Conservation (phyloP, 257 asterid genomes). For the Solanum sitiens region DNA sequence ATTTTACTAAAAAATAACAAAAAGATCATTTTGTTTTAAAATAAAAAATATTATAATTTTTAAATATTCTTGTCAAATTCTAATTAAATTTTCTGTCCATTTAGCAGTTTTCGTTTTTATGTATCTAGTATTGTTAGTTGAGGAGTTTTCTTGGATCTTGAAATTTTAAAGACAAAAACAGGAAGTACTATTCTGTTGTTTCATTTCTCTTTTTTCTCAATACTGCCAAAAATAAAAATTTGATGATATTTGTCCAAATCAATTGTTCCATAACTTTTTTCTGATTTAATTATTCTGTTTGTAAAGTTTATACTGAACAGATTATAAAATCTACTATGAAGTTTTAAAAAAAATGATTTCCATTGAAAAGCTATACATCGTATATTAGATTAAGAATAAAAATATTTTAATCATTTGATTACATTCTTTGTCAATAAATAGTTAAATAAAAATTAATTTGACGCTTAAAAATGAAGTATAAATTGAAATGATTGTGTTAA, state of each 20-base stretch:
- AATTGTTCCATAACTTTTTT: neutral
- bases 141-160: neutral
- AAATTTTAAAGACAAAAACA: neutral
- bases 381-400: neutral
- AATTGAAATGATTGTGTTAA: neutral
- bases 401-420: neutral
- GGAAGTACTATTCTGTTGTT: neutral
- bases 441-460: neutral
- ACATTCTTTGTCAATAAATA: neutral
- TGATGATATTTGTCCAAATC: neutral
- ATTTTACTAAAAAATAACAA: too few relatives aligned
- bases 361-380: neutral
- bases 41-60: too few relatives aligned
- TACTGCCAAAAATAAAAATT: neutral
- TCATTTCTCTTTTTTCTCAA: neutral
- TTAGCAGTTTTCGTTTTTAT: fast-evolving
- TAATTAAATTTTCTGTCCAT: too few relatives aligned
- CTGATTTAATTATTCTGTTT: neutral
- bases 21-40: fast-evolving
- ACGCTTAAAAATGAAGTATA: neutral
- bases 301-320: neutral
- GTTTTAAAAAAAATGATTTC: neutral
- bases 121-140: neutral
- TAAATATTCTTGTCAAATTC: too few relatives aligned
- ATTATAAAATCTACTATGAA: neutral